Evolutionary conservation across 257 asterid genomes (phyloP), one percentile per base, ranked within the genome.

Genomic region (Coffea canephora): DNA sequence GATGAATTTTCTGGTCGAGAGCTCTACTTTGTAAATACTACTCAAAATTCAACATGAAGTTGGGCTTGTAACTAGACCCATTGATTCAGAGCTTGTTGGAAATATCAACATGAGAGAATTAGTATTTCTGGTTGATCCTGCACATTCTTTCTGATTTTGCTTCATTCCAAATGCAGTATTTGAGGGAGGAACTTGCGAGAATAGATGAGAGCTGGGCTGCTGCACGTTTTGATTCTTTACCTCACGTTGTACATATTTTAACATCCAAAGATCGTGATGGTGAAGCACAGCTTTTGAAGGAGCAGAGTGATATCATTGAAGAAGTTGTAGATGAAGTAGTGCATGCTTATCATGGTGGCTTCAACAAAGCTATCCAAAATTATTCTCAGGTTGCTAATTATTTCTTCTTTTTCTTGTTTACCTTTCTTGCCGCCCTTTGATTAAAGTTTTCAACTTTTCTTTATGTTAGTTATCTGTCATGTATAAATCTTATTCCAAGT

Each of bases 281-380:
- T 72, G 99, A 96, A 6, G 89, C 89, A 34, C 91, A 86, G 10
- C 86, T 89, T 87, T 87, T 96, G 85, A 91, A 96, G 91, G 99
- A 91, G 88, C 99, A 96, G 83, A 94, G 98, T 80, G 95, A 96
- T 86, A 90, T 96, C 68, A 83, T 94, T 52, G 99, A 96, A 86
- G 99, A 94, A 82, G 96, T 96, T 82, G 99, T 96, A 73, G 99
- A 96, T 79, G 97, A 92, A 96, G 99, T 96, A 70, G 99, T 96
- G 83, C 99, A 96, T 84, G 96, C 98, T 13, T 96, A 96, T 83
- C 99, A 96, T 77, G 87, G 96, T 76, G 99, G 99, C 88, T 96
- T 96, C 84, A 96, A 96, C 85, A 96, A 92, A 91, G 99, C 99
- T 45, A 96, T 96, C 83, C 99, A 96, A 86, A 96, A 96, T 86